Base-by-base conservation (phyloP, 106 monocot genomes). In the Platanthera zijinensis region DNA sequence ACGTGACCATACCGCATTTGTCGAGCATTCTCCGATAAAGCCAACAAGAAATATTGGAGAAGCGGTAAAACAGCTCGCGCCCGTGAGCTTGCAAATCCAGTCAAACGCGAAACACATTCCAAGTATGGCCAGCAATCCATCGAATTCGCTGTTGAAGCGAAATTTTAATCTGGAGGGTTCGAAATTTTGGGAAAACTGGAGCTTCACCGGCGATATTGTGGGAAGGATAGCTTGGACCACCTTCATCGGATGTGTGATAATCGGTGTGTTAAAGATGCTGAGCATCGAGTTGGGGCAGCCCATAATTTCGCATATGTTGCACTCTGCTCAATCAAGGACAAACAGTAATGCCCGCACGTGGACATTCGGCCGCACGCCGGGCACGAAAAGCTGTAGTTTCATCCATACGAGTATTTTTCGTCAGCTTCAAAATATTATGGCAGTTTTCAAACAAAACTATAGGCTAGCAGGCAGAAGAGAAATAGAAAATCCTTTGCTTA, bases 11-110 rank as follows among this genome's bases (percentile, higher is more conserved):
- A 52, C 51, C 70, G 30, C 81, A 64, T 57, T 77, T 54, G 80
- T 59, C 14, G 82, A 86, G 11, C 74, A 80, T 50, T 18, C 64
- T 54, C 76, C 59, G 71, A 50, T 85, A 30, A 86, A 75, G 66
- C 85, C 84, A 50, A 64, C 75, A 62, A 77, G 79, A 68, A 83
- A 82, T 82, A 64, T 90, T 48, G 89, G 89, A 12, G 91, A 90
- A 52, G 91, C 91, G 59, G 91, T 99, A 48, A 99, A 84, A 84
- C 93, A 94, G 84, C 86, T 96, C 32, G 84, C 96, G 71, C 84
- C 92, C 4, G 51, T 51, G 46, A 85, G 79, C 79, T 75, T 84
- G 78, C 88, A 88, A 63, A 74, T 46, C 46, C 85, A 83, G 53
- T 49, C 73, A 17, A 62, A 67, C 18, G 13, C 77, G 50, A 75